Evolutionary conservation across 1,284 basidiomycete genomes (phyloP), one percentile per base, ranked within the genome.

Genomic region (Leccinum colubrinum): DNA sequence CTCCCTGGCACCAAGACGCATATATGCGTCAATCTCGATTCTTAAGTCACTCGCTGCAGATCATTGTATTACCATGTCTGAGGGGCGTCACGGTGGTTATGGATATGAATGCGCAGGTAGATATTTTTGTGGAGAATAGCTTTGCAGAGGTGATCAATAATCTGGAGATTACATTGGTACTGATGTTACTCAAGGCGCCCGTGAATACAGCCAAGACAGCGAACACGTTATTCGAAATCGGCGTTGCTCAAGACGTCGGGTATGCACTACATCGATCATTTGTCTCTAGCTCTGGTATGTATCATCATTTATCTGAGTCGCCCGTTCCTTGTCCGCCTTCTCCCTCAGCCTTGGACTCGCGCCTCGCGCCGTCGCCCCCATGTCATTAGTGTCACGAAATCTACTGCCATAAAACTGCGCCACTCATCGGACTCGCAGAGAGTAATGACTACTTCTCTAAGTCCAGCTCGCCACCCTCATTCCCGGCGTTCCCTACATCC

Each of bases 51-150:
- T 98, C 97, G 2, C 83, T 99, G 5, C 97, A 97, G 1, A 37
- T 37, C 12, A 94, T 97, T 48, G 94, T 99, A 74, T 96, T 99
- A 62, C 97, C 97, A 9, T 89, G 93, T 25, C 80, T 99, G 9
- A 98, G 95, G 33, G 93, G 91, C 17, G 95, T 98, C 25, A 25
- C 25, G 25, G 27, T 27, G 33, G 33, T 35, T 2, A 35, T 95
- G 14, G 97, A 99, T 77, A 97, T 97, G 14, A 97, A 99, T 78
- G 91, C 94, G 9, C 97, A 99, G 84, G 97, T 99, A 7, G 7
- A 7, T 6, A 27, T 27, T 35, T 89, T 96, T 2, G 97, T 96
- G 20, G 98, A 33, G 3, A 3, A 22, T 0, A 95, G 93, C 74
- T 33, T 99, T 75, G 97, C 97, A 59, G 96, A 98, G 77, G 94